phyloP scores from a whole-genome alignment of 441 rosid genomes.

The Codiaeum variegatum region DNA sequence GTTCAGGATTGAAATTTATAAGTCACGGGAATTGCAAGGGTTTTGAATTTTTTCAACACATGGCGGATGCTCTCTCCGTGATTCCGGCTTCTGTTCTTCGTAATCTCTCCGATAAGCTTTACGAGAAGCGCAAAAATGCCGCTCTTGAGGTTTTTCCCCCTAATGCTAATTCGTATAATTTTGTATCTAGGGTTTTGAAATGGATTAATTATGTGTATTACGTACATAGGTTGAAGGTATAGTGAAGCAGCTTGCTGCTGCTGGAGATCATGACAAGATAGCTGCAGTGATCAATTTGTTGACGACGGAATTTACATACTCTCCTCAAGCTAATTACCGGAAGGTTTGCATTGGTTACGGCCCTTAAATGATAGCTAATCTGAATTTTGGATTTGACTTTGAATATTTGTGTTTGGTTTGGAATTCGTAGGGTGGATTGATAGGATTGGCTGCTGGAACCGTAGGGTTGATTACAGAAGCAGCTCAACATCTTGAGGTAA shows the following conservation, averaged over 20 bases:
- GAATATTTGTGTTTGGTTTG: not conserved
- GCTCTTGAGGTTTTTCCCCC: slow-evolving; percentile 73
- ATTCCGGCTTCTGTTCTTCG: slow-evolving; percentile 77
- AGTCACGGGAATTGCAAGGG: not conserved
- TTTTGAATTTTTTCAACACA: slow-evolving; percentile 18
- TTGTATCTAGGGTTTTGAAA: slow-evolving; percentile 25
- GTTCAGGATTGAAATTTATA: not conserved
- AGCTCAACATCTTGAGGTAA: slow-evolving; percentile 96
- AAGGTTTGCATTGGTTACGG: slow-evolving; percentile 44
- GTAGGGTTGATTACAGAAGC: slow-evolving; percentile 93
- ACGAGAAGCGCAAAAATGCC: slow-evolving; percentile 98
- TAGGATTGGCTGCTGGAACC: slow-evolving; percentile 97
- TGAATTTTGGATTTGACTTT: not conserved
- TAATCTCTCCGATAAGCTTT: slow-evolving; percentile 95
- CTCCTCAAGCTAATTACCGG: slow-evolving; percentile 91
- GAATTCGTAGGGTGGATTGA: slow-evolving; percentile 77
- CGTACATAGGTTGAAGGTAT: slow-evolving; percentile 71
- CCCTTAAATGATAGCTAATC: not conserved
- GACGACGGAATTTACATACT: slow-evolving; percentile 68
- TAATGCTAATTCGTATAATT: not conserved
- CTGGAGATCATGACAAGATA: slow-evolving; percentile 96
- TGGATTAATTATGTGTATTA: not conserved
- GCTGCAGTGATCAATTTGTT: slow-evolving; percentile 73
- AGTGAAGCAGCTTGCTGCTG: slow-evolving; percentile 70
- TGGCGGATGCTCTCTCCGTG: slow-evolving; percentile 70